A percentile compares a stretch with the other conserved stretches of the same genome.
Conservation (phyloP, 768 basidiomycete genomes). For the Suillus placidus region DNA sequence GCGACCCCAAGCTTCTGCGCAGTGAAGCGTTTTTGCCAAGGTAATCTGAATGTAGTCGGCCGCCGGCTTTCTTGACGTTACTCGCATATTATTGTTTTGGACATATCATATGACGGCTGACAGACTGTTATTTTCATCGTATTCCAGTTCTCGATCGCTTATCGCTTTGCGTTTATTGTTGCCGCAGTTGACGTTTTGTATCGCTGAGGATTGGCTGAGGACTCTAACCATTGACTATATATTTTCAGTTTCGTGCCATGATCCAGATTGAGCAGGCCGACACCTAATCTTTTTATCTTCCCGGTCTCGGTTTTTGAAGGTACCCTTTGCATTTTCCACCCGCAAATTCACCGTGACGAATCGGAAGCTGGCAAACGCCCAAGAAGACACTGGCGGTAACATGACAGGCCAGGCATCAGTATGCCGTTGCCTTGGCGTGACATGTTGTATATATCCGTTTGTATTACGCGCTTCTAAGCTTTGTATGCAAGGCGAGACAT, state of each 20-base stretch:
- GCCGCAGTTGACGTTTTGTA: not conserved
- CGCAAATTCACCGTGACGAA: not conserved
- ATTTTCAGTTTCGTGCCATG: not conserved
- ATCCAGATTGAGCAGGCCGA: not conserved
- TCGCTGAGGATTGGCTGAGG: not conserved
- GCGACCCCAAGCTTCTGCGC: not conserved
- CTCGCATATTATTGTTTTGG: not conserved
- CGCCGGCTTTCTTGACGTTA: not conserved
- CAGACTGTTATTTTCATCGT: not conserved
- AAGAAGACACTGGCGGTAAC: not conserved
- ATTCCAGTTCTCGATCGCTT: not conserved
- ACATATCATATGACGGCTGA: not conserved
- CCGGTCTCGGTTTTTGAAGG: too few species aligned
- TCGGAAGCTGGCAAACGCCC: not conserved
- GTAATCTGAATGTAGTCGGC: not conserved
- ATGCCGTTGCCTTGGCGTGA: conserved; percentile 4
- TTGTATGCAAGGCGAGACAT: not conserved
- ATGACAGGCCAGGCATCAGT: not conserved
- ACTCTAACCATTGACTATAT: not conserved
- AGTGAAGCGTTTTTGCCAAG: not conserved
- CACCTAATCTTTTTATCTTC: not conserved
- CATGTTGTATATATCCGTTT: not conserved
- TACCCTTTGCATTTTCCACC: not conserved
- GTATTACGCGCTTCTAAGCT: not conserved
- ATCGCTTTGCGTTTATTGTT: not conserved